These are phyloP conservation scores for Neofusicoccum sp. DNA, from an alignment of 2,329 filamentous ascomycete species.

Conservation along the genomic window DNA sequence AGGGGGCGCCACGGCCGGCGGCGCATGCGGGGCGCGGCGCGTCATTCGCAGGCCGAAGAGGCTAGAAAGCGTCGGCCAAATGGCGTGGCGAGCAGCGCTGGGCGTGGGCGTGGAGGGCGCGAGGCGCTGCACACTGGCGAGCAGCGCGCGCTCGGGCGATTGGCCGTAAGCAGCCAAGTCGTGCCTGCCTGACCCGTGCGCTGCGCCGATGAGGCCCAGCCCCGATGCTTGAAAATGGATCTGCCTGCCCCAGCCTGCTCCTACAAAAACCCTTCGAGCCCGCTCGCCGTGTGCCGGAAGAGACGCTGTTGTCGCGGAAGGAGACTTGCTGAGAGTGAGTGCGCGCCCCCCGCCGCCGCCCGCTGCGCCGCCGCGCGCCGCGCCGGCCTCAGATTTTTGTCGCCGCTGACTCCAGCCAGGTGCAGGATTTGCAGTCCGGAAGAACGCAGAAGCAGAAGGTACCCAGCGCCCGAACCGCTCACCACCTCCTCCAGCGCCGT, in stretches of 20 bases:
- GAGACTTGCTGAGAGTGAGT: slow-evolving; percentile 16
- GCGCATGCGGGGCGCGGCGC: slow-evolving; percentile 8
- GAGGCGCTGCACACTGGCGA: background rate
- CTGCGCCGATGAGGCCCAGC: background rate
- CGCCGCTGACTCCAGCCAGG: slow-evolving; percentile 30
- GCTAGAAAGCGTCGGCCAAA: background rate
- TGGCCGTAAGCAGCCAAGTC: slow-evolving; percentile 7
- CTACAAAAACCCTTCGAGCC: slow-evolving; percentile 18
- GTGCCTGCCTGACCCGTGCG: slow-evolving; percentile 1
- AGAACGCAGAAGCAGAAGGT: slow-evolving; percentile 29
- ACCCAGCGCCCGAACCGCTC: slow-evolving; percentile 16
- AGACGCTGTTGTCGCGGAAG: slow-evolving; percentile 15
- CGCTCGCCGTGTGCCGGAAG: slow-evolving; percentile 11
- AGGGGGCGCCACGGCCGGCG: slow-evolving; percentile 9
- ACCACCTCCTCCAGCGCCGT: background rate
- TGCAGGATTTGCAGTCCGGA: slow-evolving; percentile 33
- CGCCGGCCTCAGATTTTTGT: slow-evolving; percentile 22
- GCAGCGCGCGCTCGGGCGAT: background rate
- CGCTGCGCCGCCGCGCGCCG: background rate
- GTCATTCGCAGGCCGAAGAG: slow-evolving; percentile 12
- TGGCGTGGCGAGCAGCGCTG: too few relatives aligned
- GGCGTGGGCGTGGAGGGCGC: background rate
- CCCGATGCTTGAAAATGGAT: slow-evolving; percentile 16
- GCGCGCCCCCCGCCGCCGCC: background rate
- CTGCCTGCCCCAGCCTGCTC: slow-evolving; percentile 9